Evolutionary conservation across 805 yeast genomes (phyloP), one percentile per base, ranked within the genome.

Genomic region (Saccharomyces mikatae): DNA sequence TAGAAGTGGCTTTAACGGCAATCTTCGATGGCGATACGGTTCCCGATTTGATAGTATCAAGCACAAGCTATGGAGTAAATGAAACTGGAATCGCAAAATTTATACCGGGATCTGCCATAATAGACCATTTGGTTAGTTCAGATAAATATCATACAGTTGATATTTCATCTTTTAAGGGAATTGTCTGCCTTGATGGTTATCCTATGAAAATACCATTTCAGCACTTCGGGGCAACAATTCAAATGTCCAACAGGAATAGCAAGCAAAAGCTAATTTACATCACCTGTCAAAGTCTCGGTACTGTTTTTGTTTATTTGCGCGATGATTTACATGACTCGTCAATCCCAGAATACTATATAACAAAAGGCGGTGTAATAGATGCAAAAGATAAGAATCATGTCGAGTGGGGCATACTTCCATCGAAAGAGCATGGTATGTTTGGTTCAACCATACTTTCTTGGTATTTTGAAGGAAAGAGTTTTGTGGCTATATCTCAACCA

Each of bases 11-110:
- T 10, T 52, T 60, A 0, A 63, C 69, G 0, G 69, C 62, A 14
- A 76, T 75, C 55, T 48, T 72, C 6, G 69, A 71, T 59, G 64
- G 62, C 4, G 79, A 75, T 56, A 77, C 76, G 0, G 54, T 66
- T 5, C 70, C 70, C 0, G 80, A 77, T 47, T 55, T 82, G 11
- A 54, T 80, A 2, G 61, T 82, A 2, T 75, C 79, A 0, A 76
- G 82, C 0, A 76, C 78, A 2, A 69, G 64, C 49, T 65, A 70
- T 29, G 83, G 76, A 51, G 51, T 55, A 4, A 55, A 60, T n/a
- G 65, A 64, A 47, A 55, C 56, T 10, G 68, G 68, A 4, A 52
- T 60, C 52, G 57, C 53, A 5, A 50, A 49, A 8, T 49, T 58
- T 21, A 51, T 59, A 17, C 57, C 52, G 22, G 63, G 65, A 30